These are phyloP conservation scores for Pseudopithomyces maydicus DNA, from an alignment of 2,329 filamentous ascomycete species.

Conservation along the genomic window DNA sequence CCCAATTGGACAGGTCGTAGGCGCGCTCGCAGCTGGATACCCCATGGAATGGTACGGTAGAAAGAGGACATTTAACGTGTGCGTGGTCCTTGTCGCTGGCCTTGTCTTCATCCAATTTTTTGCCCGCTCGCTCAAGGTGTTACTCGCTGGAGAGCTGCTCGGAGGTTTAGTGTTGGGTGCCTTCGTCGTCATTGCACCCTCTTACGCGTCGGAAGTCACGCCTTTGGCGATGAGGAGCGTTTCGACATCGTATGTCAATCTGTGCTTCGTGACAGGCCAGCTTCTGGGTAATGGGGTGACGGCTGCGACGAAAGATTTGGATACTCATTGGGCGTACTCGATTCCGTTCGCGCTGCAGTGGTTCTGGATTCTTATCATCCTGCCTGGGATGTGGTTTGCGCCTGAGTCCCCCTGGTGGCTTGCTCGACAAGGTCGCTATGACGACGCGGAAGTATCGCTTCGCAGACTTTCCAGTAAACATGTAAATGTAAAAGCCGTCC, in stretches of 20 bases:
- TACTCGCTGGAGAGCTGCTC: constrained; percentile 65
- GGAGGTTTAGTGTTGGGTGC: constrained; percentile 65
- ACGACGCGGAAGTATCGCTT: constrained; percentile 70
- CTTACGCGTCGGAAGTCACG: constrained; percentile 71
- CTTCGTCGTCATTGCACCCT: constrained; percentile 62
- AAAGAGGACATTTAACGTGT: constrained; percentile 26
- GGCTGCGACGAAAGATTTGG: constrained; percentile 36
- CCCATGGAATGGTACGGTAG: constrained; percentile 47
- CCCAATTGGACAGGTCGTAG: constrained; percentile 62
- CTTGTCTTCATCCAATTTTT: constrained; percentile 70
- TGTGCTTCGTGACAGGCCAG: constrained; percentile 68
- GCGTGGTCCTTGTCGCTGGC: constrained; percentile 28
- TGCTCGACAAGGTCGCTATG: constrained; percentile 65
- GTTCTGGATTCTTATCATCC: constrained; percentile 72
- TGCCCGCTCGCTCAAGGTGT: constrained; percentile 58
- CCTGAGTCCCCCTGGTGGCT: constrained; percentile 77
- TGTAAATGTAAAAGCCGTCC: constrained; percentile 56
- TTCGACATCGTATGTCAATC: constrained; percentile 64
- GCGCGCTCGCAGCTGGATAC: constrained; percentile 52
- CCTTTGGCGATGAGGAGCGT: constrained; percentile 63
- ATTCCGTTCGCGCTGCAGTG: constrained; percentile 71
- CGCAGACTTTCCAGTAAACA: constrained; percentile 63
- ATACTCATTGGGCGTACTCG: constrained; percentile 66
- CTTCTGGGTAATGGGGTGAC: constrained; percentile 55
- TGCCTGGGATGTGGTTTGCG: constrained; percentile 67